A percentile compares a stretch with the other conserved stretches of the same genome.
Evolutionary conservation across 148 eudicot species (phyloP).

Genomic region (Fallopia convolvulus): DNA sequence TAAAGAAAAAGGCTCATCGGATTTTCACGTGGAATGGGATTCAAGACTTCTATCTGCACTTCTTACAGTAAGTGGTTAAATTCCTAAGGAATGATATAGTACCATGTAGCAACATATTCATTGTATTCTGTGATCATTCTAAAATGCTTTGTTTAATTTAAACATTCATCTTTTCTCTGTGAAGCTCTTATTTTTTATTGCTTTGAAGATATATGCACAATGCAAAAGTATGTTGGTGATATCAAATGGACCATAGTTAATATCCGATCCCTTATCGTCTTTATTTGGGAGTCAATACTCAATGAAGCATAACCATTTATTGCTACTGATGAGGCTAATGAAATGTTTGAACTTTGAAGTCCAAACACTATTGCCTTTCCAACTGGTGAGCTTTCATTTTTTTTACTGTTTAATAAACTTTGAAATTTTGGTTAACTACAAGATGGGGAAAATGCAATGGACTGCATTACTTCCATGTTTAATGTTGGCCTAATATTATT

Average conservation of each 20-base stretch:
- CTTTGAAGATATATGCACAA: background rate
- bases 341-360: conserved; percentile 66
- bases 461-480: background rate
- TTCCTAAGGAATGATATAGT: background rate
- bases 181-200: background rate
- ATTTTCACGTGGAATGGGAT: conserved; percentile 84
- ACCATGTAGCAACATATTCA: background rate
- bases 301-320: conserved; percentile 92
- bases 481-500: background rate
- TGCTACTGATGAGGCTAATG: conserved; percentile 77
- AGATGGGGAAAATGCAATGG: background rate
- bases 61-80: conserved; percentile 55
- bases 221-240: background rate
- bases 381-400: conserved; percentile 45
- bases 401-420: background rate
- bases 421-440: background rate
- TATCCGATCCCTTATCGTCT: background rate
- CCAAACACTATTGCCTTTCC: conserved; percentile 89
- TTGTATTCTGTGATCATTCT: background rate
- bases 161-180: background rate
- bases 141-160: background rate
- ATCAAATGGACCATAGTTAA: no score
- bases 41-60: conserved; percentile 79
- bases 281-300: conserved; percentile 49
- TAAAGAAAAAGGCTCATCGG: conserved; percentile 30